Percentiles rank a stretch among this genome's conserved stretches.
Evolutionary conservation across 345 rosid genomes (phyloP).

Genomic region (Aethionema arabicum): DNA sequence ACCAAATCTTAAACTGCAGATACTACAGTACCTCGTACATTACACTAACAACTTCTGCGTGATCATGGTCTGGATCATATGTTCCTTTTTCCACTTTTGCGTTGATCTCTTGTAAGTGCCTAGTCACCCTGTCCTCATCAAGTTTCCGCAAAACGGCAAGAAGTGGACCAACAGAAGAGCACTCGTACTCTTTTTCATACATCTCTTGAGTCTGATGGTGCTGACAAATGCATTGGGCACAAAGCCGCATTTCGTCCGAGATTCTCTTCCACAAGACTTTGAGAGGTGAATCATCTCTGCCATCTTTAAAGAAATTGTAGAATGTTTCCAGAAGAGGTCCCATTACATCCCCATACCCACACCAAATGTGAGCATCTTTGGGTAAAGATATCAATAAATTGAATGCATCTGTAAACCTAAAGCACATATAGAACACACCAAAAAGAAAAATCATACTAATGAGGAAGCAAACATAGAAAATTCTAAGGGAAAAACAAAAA

Average conservation of each 20-base stretch:
- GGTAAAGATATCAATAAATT: constrained; percentile 63
- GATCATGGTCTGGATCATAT: constrained; percentile 67
- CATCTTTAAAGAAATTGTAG: constrained; percentile 77
- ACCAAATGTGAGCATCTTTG: constrained; percentile 79
- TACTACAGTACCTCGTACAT: constrained; percentile 85
- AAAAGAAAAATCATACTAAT: neutral
- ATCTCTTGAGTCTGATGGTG: constrained; percentile 88
- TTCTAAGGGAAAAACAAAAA: neutral
- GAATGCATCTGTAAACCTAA: constrained; percentile 86
- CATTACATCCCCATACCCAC: constrained; percentile 76
- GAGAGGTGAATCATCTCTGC: constrained; percentile 73
- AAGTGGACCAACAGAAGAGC: constrained; percentile 69
- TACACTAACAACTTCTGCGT: constrained; percentile 72
- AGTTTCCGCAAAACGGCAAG: constrained; percentile 66
- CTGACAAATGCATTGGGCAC: constrained; percentile 85
- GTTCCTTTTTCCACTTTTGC: constrained; percentile 45
- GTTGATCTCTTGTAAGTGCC: constrained; percentile 66
- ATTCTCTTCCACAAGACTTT: constrained; percentile 74
- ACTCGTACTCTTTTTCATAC: constrained; percentile 72
- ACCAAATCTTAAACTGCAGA: neutral
- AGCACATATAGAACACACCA: neutral
- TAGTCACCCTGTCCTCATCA: constrained; percentile 84
- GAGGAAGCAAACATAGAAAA: neutral
- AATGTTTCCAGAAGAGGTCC: constrained; percentile 90
- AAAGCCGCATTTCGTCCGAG: constrained; percentile 65